Base-by-base conservation (phyloP, 2,329 filamentous ascomycete species). In the Phyllosticta ampelicida region DNA sequence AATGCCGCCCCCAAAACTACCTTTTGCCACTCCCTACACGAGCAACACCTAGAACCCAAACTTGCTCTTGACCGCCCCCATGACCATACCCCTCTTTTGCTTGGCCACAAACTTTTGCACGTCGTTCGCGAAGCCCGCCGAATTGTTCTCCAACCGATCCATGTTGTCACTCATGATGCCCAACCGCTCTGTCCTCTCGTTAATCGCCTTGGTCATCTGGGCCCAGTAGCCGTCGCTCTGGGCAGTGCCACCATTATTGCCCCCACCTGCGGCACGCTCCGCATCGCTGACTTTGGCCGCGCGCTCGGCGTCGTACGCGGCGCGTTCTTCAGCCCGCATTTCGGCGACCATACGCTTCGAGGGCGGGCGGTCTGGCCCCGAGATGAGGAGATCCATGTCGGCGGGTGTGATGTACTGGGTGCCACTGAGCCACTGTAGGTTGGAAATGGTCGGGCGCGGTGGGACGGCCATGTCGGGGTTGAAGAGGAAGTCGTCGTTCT, bases 381-480 rank as follows among this genome's bases (percentile, higher is more conserved):
- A 90, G 60, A 99, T 94, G 1, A 99, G 77, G 1, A 96, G 74
- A 67, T 97, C 94, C 67, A 99, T 84, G 66, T 99, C 94, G 1
- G 85, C 79, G 0, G 89, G 86, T 1, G 89, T 90, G 51, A 99
- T 81, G 65, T 95, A 87, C 71, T 96, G 92, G 1, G 92, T 97
- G 3, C 94, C 94, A 0, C 90, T 87, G 55, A 99, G 90, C 94
- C 94, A 99, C 73, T 97, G 90, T 44, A 99, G 74, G 66, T 95
- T 96, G 19, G 89, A 95, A 61, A 99, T 99, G 0, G 90, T 96
- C 0, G 94, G 94, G 1, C 94, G 84, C 11, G 89, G 80, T 1
- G 91, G 92, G 20, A 87, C 80, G 16, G 81, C 68, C 0, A 89
- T 80, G 60, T 87, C 79, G 0, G 88, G 85, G 68, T 97, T 96